Percentiles rank a stretch among this genome's conserved stretches.
Conservation (phyloP, 1,284 basidiomycete genomes). For the Vanrija sp. region DNA sequence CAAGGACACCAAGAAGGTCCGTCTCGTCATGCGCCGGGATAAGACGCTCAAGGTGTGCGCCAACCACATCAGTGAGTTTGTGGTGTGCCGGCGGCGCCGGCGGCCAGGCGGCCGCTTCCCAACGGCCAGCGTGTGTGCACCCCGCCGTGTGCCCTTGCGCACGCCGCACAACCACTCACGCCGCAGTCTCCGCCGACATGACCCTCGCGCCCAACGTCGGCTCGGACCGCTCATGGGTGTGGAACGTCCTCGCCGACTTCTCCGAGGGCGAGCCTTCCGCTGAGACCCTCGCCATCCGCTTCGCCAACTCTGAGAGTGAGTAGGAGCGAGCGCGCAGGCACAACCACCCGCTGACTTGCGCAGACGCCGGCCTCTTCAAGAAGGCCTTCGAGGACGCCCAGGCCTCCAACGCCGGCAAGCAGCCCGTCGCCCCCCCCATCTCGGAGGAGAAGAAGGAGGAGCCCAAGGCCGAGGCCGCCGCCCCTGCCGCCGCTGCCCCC, state of each 20-base stretch:
- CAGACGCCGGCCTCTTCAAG: conserved; percentile 87
- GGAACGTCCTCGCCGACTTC: conserved; percentile 94
- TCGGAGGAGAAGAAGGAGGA: conserved; percentile 40
- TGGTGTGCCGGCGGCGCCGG: too few relatives aligned
- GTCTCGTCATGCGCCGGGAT: conserved; percentile 98
- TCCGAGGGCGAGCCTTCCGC: conserved; percentile 81
- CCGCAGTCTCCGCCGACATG: conserved; percentile 82
- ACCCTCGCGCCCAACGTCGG: conserved; percentile 96
- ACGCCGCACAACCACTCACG: not conserved
- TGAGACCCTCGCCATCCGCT: conserved; percentile 96
- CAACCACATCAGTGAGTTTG: conserved; percentile 86
- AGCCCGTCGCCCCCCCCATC: conserved; percentile 37
- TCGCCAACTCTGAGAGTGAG: conserved; percentile 94
- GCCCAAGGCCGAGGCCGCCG: conserved; percentile 27
- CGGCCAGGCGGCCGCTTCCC: too few relatives aligned
- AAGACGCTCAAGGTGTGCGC: conserved; percentile 99
- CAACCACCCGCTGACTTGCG: not conserved
- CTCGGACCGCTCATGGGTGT: conserved; percentile 99
- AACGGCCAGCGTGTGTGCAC: not conserved
- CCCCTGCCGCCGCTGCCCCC: conserved; percentile 14
- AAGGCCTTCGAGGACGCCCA: conserved; percentile 79
- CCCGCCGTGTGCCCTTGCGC: not conserved
- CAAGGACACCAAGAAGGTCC: conserved; percentile 84
- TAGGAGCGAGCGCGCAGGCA: conserved; percentile 20
- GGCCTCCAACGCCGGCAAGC: conserved; percentile 58